These are phyloP conservation scores for Tulasnella sp. DNA, from an alignment of 768 basidiomycete genomes.

Conservation along the genomic window DNA sequence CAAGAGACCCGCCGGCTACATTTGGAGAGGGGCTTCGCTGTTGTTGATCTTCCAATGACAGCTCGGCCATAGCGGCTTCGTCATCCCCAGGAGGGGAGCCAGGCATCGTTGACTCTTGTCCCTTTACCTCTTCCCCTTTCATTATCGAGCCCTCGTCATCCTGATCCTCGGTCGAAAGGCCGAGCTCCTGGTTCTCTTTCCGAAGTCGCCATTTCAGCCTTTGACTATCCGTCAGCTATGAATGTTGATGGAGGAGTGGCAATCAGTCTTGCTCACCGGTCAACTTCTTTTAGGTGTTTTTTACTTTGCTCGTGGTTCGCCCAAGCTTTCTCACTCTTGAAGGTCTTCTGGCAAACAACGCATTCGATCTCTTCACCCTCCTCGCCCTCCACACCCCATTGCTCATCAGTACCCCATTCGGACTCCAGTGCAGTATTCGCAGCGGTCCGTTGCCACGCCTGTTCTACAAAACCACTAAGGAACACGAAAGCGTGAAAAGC, in stretches of 20 bases:
- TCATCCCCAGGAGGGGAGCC: background rate
- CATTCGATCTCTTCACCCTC: constrained; percentile 80
- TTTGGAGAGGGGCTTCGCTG: background rate
- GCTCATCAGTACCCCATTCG: constrained; percentile 62
- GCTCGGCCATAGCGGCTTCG: constrained; percentile 6
- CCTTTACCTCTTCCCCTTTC: background rate
- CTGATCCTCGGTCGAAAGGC: constrained; percentile 45
- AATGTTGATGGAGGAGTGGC: background rate
- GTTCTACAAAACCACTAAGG: constrained; percentile 64
- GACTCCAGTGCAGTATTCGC: constrained; percentile 42
- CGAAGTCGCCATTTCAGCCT: constrained; percentile 75
- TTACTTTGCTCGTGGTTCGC: constrained; percentile 94
- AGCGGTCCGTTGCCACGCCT: constrained; percentile 73
- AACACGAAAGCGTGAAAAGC: background rate
- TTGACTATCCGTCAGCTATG: background rate
- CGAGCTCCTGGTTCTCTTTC: constrained; percentile 70
- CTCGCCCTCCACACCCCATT: constrained; percentile 74
- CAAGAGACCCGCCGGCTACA: background rate
- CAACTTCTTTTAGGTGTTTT: constrained; percentile 89
- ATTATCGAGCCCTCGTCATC: background rate
- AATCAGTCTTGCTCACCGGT: constrained; percentile 49
- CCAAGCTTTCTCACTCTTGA: constrained; percentile 93
- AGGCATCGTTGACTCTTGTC: background rate
- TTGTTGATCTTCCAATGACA: background rate
- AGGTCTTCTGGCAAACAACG: constrained; percentile 89